Evolutionary conservation across 2,329 filamentous ascomycete species (phyloP).

Genomic region (Berkeleyomyces basicola): DNA sequence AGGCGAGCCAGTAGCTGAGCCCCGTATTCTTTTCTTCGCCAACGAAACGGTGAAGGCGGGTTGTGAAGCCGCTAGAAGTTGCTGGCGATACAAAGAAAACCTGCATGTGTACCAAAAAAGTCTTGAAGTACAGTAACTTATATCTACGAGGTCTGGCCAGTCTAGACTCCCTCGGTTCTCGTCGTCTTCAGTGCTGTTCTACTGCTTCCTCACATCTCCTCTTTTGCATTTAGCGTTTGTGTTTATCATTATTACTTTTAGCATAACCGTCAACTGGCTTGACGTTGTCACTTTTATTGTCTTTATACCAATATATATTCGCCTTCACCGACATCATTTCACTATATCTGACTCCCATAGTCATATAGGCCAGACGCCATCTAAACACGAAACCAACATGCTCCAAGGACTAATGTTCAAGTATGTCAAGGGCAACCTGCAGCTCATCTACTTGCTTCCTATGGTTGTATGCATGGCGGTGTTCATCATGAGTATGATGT

Average conservation of each 20-base stretch:
- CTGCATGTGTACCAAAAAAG: no score
- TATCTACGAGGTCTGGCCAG: not conserved
- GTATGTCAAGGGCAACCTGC: constrained; percentile 12
- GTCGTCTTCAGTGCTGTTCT: not conserved
- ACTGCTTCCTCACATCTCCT: not conserved
- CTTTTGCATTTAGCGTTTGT: not conserved
- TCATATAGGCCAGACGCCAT: not conserved
- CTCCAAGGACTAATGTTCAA: constrained; percentile 5
- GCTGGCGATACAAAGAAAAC: not conserved
- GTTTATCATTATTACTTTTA: not conserved
- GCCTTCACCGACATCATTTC: not conserved
- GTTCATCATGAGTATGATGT: constrained; percentile 25
- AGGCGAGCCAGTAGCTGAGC: not conserved
- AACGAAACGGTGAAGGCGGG: not conserved
- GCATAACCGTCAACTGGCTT: constrained; percentile 7
- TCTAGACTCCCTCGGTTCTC: not conserved
- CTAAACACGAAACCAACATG: constrained; percentile 2
- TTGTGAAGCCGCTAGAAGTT: not conserved
- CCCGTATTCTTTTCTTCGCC: not conserved
- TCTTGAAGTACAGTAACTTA: not conserved
- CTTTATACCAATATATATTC: not conserved
- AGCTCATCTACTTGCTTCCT: constrained; percentile 22
- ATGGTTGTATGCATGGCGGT: constrained; percentile 23
- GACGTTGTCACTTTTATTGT: not conserved
- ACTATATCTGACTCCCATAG: not conserved